Base-by-base conservation (phyloP, 1,139 yeast species). In the Zygoascus hellenicus region DNA sequence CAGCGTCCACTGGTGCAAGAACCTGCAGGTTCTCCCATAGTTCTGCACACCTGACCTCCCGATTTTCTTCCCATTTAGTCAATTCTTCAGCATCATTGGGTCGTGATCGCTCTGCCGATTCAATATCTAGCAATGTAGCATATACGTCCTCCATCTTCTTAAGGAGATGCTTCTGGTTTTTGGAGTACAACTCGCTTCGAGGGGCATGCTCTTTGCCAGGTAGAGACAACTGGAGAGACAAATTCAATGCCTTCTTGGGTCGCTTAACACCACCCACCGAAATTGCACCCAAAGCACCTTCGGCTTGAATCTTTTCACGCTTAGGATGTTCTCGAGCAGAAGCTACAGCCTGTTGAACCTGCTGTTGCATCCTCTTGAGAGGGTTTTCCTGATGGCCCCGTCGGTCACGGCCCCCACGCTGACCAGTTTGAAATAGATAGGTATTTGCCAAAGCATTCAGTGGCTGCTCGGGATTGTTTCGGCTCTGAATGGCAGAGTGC, bases 291-390 rank as follows among this genome's bases (percentile, higher is more conserved):
- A 90, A 74, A 0, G 96, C 94, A 57, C 97, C 97, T 61, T 86
- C 96, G 58, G 83, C 81, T 45, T 83, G 81, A 54, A 78, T 74
- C 56, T 78, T 84, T 30, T 79, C 80, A 59, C 77, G 75, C 71
- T 82, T 85, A 55, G 95, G 92, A 63, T 87, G 80, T 61, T 88
- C 96, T 63, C 88, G 86, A 34, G 97, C 97, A 46, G 88, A 94
- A 42, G 95, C 86, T 17, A 92, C 97, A 7, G 97, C 97, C 62
- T 86, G 86, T 64, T 90, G 95, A 49, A 94, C 97, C 69, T 92
- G 97, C 63, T 90, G 96, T 70, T 92, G 97, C 97, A 92, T 90
- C 74, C 96, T 82, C 69, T 87, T 96, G 60, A 90, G 75, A 0
- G 97, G 97, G 57, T 90, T 84, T 65, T 88, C 96, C 34, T 59